Base-by-base conservation (phyloP, 176 grass and related monocot genomes). In the Avena eriantha region DNA sequence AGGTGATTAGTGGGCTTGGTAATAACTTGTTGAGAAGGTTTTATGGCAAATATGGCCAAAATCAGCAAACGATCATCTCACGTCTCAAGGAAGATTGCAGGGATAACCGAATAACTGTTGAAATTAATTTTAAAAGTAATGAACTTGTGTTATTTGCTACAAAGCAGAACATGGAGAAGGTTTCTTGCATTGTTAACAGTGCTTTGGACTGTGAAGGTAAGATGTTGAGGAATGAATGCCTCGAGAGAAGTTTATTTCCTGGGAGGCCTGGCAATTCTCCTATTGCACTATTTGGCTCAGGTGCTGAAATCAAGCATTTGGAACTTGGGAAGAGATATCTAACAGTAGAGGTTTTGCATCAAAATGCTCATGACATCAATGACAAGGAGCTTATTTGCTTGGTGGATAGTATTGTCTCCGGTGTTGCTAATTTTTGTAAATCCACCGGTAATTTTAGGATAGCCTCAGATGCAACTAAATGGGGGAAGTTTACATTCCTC, bases 291-390 rank as follows among this genome's bases (percentile, higher is more conserved):
- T 90, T 98, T 86, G 93, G 96, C 11, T 95, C 96, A 22, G 93
- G 96, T 86, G 96, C 92, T 91, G 91, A 95, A 90, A 94, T 98
- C 23, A 98, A 98, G 83, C 96, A 98, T 92, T 89, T 95, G 26
- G 96, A 98, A 84, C 93, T 98, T 72, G 93, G 81, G 66, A 95
- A 90, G 70, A 87, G 90, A 50, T 86, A 76, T 88, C 58, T 98
- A 69, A 88, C 96, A 0, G 91, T 98, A 77, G 96, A 98, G 67
- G 81, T 98, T 86, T 65, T 71, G 39, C 96, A 95, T 92, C 90
- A 91, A 87, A 94, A 94, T 86, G 84, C 92, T 26, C 43, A 23
- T 84, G 60, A 51, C 68, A 69, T 98, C 23, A 80, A 86, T 90
- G 96, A 94, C n/a, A 96, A 89, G 86, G 96, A 98, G 39, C 86